Evolutionary conservation across 129 eudicot species (phyloP), one percentile per base, ranked within the genome.

Genomic region (Helichrysum umbraculigerum): DNA sequence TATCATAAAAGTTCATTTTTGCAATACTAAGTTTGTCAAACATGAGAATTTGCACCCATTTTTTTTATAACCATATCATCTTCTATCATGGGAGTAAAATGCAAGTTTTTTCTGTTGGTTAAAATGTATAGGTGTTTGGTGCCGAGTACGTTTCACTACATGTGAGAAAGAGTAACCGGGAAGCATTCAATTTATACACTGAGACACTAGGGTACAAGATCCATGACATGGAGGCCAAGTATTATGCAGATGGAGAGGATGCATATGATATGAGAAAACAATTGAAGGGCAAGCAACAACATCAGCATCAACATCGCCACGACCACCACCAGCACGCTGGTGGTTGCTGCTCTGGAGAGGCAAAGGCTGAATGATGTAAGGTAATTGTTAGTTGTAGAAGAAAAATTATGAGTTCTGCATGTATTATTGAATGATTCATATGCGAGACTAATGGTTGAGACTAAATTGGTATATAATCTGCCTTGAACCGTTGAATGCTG

Each of bases 191-290:
- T 78, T 58, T 89, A 87, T 92, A 92, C 77, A 92, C 96, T 0
- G 87, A 72, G 81, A 92, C 97, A 1, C 74, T 92, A 50, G 91
- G 93, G 15, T 92, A 92, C 79, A 68, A 92, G 91, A 92, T 92
- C 69, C 91, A 92, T 73, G 97, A 92, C 83, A 62, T 92, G 47
- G 97, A 92, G 80, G 97, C 97, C 0, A 92, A 92, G 77, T 92
- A 92, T 74, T 92, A 92, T 79, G 97, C 97, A 1, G 97, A 92
- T 81, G 96, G 96, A 15, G 97, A 92, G 75, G 97, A 92, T 82
- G 96, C 97, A 1, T 92, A 92, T 80, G 97, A 92, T 74, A 92
- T 92, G 97, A 78, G 97, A 87, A 92, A 92, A 86, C 83, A 84
- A 78, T 83, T 92, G 87, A 89, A 84, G 82, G 97, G 85, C 32